These are phyloP conservation scores for Sphagnum fallax DNA, from an alignment of 228 moss, liverwort and hornwort genomes.

Conservation along the genomic window DNA sequence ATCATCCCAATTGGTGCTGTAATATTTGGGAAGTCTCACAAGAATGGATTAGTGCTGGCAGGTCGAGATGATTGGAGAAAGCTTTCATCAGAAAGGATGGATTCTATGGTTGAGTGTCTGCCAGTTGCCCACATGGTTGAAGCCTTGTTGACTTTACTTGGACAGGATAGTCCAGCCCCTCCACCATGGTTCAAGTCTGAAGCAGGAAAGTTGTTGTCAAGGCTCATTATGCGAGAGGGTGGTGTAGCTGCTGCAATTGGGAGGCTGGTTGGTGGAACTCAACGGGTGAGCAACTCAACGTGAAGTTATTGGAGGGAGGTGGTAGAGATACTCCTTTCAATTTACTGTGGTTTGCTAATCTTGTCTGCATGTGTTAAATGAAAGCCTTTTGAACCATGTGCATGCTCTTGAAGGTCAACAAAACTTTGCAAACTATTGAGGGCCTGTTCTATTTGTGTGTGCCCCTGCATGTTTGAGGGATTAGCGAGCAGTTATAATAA, in stretches of 20 bases:
- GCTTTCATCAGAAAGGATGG: constrained; percentile 39
- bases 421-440: too few species aligned
- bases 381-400: background rate
- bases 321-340: too few species aligned
- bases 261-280: constrained; percentile 64
- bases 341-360: background rate
- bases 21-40: background rate
- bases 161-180: constrained; percentile 40
- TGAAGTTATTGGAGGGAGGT: background rate
- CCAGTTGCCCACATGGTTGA: constrained; percentile 76
- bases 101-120: constrained; percentile 39
- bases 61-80: constrained; percentile 43
- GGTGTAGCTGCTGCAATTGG: constrained; percentile 72
- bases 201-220: constrained; percentile 77
- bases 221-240: constrained; percentile 53
- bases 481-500: too few species aligned
- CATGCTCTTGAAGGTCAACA: background rate
- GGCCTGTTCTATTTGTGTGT: background rate
- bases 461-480: background rate
- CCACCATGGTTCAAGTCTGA: constrained; percentile 67
- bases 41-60: constrained; percentile 8
- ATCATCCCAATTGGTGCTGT: too few species aligned
- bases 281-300: constrained; percentile 36
- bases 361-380: background rate
- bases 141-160: constrained; percentile 63